Conservation (phyloP, 805 yeast species). For the Candida boidinii region DNA sequence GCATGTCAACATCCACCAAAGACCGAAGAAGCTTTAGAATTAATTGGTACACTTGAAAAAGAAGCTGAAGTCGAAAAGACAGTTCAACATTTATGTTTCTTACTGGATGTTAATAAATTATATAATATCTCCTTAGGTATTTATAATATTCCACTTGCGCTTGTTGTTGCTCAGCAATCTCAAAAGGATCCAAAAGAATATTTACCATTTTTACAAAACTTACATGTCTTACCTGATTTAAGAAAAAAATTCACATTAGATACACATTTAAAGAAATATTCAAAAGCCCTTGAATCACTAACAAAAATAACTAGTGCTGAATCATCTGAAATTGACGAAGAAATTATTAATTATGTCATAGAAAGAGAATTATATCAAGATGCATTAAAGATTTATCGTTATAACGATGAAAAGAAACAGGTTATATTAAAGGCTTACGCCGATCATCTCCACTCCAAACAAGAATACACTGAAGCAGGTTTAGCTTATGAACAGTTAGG, state of each 20-base stretch:
- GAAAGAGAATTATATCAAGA: slow-evolving; percentile 60
- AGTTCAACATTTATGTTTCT: slow-evolving; percentile 79
- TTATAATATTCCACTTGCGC: slow-evolving; percentile 73
- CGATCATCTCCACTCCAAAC: slow-evolving; percentile 42
- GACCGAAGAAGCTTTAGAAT: slow-evolving; percentile 59
- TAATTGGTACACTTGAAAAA: slow-evolving; percentile 46
- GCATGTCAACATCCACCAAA: slow-evolving; percentile 90
- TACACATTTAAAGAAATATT: slow-evolving; percentile 58
- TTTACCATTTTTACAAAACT: slow-evolving; percentile 77
- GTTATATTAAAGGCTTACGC: slow-evolving; percentile 57
- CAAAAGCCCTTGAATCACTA: slow-evolving; percentile 63
- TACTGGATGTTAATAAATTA: slow-evolving; percentile 79
- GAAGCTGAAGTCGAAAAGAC: slow-evolving; percentile 45
- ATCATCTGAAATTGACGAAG: slow-evolving; percentile 32
- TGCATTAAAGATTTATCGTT: slow-evolving; percentile 57
- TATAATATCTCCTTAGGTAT: slow-evolving; percentile 74
- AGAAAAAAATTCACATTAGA: slow-evolving; percentile 75
- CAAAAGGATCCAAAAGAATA: slow-evolving; percentile 98
- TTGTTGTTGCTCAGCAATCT: slow-evolving; percentile 87
- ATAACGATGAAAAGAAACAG: slow-evolving; percentile 46
- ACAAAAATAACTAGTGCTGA: slow-evolving; percentile 34
- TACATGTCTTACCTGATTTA: slow-evolving; percentile 57
- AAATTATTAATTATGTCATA: slow-evolving; percentile 60
- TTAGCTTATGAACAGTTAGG: slow-evolving; percentile 64
- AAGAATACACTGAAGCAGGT: slow-evolving; percentile 69